Percentiles rank a stretch among this genome's conserved stretches.
Evolutionary conservation across 1,139 yeast genomes (phyloP).

Genomic region (Saccharomyces uvarum): DNA sequence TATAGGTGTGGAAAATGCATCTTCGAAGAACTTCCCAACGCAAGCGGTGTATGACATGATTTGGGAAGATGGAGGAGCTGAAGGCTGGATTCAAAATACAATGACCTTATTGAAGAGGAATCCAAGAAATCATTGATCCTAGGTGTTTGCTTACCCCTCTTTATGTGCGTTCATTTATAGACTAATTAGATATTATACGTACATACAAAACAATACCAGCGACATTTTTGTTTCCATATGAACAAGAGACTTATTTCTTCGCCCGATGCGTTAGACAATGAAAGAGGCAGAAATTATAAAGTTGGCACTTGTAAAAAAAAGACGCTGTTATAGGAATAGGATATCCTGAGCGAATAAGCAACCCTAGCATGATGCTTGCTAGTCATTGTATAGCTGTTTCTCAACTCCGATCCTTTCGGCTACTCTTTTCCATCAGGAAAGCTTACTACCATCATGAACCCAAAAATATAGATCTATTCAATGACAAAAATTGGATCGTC

Average conservation of each 20-base stretch:
- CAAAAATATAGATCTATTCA: constrained; percentile 3
- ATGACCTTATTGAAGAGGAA: constrained; percentile 49
- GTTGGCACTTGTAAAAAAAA: neutral
- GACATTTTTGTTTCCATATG: too few relatives aligned
- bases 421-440: neutral
- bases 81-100: constrained; percentile 79
- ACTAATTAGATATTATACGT: neutral
- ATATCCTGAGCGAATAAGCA: neutral
- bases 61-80: constrained; percentile 77
- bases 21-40: constrained; percentile 21
- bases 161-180: neutral
- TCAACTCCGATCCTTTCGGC: neutral
- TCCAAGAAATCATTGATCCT: constrained; percentile 26
- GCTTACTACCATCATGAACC: neutral
- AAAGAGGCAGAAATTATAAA: neutral
- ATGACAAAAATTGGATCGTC: constrained; percentile 13
- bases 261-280: neutral
- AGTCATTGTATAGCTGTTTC: neutral
- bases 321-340: neutral
- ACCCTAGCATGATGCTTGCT: neutral
- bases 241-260: neutral
- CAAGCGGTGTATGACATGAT: constrained; percentile 49
- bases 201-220: neutral
- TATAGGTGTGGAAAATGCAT: constrained; percentile 47
- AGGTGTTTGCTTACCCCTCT: neutral